A percentile compares a stretch with the other conserved stretches of the same genome.
Conservation (phyloP, 805 yeast genomes). For the Yamadazyma kitorensis region DNA sequence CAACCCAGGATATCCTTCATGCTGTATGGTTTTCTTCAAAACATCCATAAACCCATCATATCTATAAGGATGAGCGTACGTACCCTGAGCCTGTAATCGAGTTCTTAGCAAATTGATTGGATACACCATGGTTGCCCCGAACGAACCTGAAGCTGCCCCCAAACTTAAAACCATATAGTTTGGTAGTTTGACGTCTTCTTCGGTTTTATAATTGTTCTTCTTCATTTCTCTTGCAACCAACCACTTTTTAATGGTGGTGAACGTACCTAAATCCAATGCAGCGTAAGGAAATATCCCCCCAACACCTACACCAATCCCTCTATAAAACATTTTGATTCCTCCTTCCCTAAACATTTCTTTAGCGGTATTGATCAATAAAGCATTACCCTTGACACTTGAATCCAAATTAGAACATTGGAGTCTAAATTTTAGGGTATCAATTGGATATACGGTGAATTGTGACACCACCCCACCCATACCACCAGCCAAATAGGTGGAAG, state of each 20-base stretch:
- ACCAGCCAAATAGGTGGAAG: slow-evolving; percentile 87
- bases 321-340: slow-evolving; percentile 73
- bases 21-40: slow-evolving; percentile 62
- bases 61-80: slow-evolving; percentile 87
- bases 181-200: slow-evolving; percentile 68
- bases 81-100: slow-evolving; percentile 96
- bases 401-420: slow-evolving; percentile 88
- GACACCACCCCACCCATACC: slow-evolving; percentile 95
- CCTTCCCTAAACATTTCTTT: slow-evolving; percentile 76
- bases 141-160: slow-evolving; percentile 94
- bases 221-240: slow-evolving; percentile 64
- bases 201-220: slow-evolving; percentile 19
- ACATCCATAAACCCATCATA: slow-evolving; percentile 83
- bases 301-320: slow-evolving; percentile 89
- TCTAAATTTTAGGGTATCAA: slow-evolving; percentile 91
- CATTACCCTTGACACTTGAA: slow-evolving; percentile 56
- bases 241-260: slow-evolving; percentile 79
- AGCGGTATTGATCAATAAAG: slow-evolving; percentile 63
- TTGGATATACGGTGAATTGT: slow-evolving; percentile 90
- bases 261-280: slow-evolving; percentile 92
- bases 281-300: slow-evolving; percentile 98
- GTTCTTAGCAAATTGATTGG: slow-evolving; percentile 91
- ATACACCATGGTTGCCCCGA: slow-evolving; percentile 94
- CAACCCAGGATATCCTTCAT: slow-evolving; percentile 89
- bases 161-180: slow-evolving; percentile 78